Conservation (phyloP, 75 land plant genomes). For the Pinus taeda region DNA sequence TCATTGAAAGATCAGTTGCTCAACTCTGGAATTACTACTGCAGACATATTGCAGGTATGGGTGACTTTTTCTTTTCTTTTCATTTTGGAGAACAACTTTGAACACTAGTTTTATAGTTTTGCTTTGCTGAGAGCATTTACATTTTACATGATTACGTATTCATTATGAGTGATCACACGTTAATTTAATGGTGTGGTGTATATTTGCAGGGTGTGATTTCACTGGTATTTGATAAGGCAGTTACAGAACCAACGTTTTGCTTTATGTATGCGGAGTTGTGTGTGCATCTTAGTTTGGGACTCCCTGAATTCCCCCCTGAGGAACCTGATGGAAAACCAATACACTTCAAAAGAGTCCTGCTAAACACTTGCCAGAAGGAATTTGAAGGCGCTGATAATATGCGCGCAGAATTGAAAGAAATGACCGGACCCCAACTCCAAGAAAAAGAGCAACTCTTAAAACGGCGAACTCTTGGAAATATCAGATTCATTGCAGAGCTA, state of each 20-base stretch:
- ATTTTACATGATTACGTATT: no score
- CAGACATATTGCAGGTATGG: constrained; percentile 56
- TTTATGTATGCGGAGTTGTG: constrained; percentile 80
- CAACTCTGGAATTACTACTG: constrained; percentile 66
- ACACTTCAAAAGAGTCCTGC: constrained; percentile 72
- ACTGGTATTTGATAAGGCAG: constrained; percentile 90
- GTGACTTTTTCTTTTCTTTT: no score
- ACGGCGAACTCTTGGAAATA: constrained; percentile 81
- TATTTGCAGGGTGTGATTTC: constrained; percentile 51
- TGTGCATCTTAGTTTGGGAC: constrained; percentile 60
- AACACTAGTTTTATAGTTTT: neutral
- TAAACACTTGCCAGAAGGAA: constrained; percentile 85
- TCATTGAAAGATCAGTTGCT: constrained; percentile 68
- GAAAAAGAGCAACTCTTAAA: constrained; percentile 76
- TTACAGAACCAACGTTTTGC: constrained; percentile 87
- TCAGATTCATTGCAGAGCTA: constrained; percentile 84
- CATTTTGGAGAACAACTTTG: neutral
- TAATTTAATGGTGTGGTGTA: neutral
- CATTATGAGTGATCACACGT: neutral
- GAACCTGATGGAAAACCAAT: constrained; percentile 52
- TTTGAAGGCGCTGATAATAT: constrained; percentile 81
- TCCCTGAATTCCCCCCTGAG: constrained; percentile 65
- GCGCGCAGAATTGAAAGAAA: constrained; percentile 53
- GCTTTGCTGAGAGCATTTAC: no score
- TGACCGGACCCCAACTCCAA: constrained; percentile 65